phyloP scores from a whole-genome alignment of 2,329 filamentous ascomycete genomes.

The Epichloe typhina region DNA sequence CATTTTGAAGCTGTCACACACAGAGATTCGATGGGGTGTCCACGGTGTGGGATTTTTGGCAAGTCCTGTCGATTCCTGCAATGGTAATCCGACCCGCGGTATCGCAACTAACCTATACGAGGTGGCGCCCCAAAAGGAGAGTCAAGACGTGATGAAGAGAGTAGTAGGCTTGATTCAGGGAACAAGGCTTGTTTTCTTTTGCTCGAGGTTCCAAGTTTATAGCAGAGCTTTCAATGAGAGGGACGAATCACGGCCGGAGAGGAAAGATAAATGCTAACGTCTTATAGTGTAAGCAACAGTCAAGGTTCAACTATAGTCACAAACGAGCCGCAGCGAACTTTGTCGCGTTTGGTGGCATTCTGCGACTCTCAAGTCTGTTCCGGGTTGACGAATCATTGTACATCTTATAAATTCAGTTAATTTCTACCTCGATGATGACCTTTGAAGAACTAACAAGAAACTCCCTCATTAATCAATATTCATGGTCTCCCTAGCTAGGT shows the following conservation, averaged over 20 bases:
- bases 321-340: too few relatives aligned
- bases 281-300: too few relatives aligned
- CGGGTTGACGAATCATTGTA: too few relatives aligned
- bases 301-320: too few relatives aligned
- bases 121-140: conserved; percentile 20
- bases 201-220: conserved; percentile 24
- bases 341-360: too few relatives aligned
- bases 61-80: neutral
- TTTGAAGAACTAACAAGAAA: too few relatives aligned
- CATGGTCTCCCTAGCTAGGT: too few relatives aligned
- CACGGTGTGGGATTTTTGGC: conserved; percentile 1
- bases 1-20: neutral
- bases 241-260: too few relatives aligned
- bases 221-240: conserved; percentile 8
- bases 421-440: too few relatives aligned
- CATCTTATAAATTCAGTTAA: too few relatives aligned
- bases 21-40: neutral
- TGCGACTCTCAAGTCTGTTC: neutral
- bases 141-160: conserved; percentile 33
- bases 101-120: neutral
- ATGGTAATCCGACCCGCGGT: neutral
- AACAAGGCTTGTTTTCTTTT: conserved; percentile 26
- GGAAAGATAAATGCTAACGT: too few relatives aligned
- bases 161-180: conserved; percentile 25
- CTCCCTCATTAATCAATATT: too few relatives aligned